Percentiles rank a stretch among this genome's conserved stretches.
These are phyloP conservation scores for Xylaria digitata DNA, from an alignment of 2,329 filamentous ascomycete species.

Conservation along the genomic window DNA sequence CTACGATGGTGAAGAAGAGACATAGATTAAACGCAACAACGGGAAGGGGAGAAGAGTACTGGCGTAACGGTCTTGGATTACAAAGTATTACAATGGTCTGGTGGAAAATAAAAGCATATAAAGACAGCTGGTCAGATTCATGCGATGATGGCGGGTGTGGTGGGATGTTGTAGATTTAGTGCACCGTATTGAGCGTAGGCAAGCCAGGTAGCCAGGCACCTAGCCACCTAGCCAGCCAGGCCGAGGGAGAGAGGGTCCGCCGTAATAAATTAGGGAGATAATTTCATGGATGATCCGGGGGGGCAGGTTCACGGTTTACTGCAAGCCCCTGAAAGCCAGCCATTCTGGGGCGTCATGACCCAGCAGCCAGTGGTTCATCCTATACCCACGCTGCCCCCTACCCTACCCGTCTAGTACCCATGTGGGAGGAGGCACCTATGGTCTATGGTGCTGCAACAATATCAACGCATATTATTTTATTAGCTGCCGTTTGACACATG, in stretches of 20 bases:
- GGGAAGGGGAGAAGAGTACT: neutral
- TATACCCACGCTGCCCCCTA: too few relatives aligned
- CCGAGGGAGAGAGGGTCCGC: slow-evolving; percentile 36
- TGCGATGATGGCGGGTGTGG: slow-evolving; percentile 36
- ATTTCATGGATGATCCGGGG: slow-evolving; percentile 36
- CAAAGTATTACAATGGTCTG: slow-evolving; percentile 17
- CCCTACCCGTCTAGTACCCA: too few relatives aligned
- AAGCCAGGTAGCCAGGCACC: neutral
- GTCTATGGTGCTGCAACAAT: too few relatives aligned
- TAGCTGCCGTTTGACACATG: slow-evolving; percentile 10
- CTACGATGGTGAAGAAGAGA: slow-evolving; percentile 26
- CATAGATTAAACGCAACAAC: slow-evolving; percentile 22
- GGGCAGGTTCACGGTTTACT: too few relatives aligned
- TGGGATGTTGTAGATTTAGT: slow-evolving; percentile 31
- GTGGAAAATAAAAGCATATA: slow-evolving; percentile 27
- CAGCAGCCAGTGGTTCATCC: too few relatives aligned
- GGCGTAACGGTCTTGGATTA: slow-evolving; percentile 17
- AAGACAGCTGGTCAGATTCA: slow-evolving; percentile 40
- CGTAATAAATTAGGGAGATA: slow-evolving; percentile 43
- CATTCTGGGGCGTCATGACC: too few relatives aligned
- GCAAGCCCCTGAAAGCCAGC: too few relatives aligned
- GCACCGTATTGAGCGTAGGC: slow-evolving; percentile 2
- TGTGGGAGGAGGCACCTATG: too few relatives aligned
- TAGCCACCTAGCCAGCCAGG: neutral
- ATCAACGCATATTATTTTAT: too few relatives aligned